phyloP scores from a whole-genome alignment of 371 early-diverging fungal genomes.

The Mucor irregularis region DNA sequence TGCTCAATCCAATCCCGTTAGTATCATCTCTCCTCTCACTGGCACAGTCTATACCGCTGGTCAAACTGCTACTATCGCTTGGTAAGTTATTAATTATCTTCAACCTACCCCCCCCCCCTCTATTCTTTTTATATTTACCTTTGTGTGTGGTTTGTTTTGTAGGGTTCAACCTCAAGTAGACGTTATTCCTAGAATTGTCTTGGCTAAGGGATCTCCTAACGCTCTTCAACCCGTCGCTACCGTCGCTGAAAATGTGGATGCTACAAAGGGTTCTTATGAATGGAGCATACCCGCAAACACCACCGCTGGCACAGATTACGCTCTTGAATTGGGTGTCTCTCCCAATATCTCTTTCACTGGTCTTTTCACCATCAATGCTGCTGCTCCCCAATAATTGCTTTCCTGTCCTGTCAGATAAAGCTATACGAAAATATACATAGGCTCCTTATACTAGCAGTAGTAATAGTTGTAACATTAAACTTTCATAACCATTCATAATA shows the following conservation, averaged over 20 bases:
- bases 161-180: constrained; percentile 18
- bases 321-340: constrained; percentile 22
- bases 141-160: constrained; percentile 6
- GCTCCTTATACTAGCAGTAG: no score
- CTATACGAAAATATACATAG: no score
- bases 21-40: constrained; percentile 34
- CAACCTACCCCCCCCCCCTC: no score
- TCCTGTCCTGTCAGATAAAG: no score
- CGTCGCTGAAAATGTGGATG: constrained; percentile 15
- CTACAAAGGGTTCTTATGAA: constrained; percentile 10
- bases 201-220: constrained; percentile 16
- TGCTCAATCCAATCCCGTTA: constrained; percentile 30
- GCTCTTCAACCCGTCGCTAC: constrained; percentile 14
- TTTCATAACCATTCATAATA: no score
- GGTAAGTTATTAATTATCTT: no score
- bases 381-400: no score
- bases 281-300: constrained; percentile 26
- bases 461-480: no score
- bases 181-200: constrained; percentile 25
- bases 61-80: constrained; percentile 30
- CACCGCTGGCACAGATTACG: constrained; percentile 19
- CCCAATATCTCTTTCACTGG: constrained; percentile 31
- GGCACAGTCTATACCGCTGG: constrained; percentile 42
- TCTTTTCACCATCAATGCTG: constrained; percentile 22
- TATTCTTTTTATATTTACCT: not conserved